Evolutionary conservation across 768 basidiomycete genomes (phyloP), one percentile per base, ranked within the genome.

Genomic region (Auriscalpium vulgare): DNA sequence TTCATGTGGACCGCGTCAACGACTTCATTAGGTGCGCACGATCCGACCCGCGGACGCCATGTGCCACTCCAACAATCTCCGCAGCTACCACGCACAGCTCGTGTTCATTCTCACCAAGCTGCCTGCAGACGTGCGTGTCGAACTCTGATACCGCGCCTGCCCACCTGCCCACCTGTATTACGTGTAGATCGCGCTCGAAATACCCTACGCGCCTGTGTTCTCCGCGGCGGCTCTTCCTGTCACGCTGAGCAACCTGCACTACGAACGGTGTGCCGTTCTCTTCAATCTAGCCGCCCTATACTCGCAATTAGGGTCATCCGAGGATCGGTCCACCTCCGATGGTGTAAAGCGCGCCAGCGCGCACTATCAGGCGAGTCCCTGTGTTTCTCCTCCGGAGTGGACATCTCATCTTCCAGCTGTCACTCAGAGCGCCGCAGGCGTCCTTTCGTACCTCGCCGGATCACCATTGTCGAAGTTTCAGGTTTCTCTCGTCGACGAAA

Each of bases 41-140:
- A 58, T 37, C 35, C 19, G 11, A 43, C 16, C 13, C 14, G 37
- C 55, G 11, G 40, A 54, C 57, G 57, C 35, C 34, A 29, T 37
- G 47, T 55, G 37, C 55, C 35, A 21, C 37, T 34, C 29, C 35
- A 58, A 62, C 54, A 59, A 50, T 46, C 54, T 45, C 59, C 45
- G 46, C 61, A 97, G 95, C 47, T 98, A 98, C 67, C 89, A 97
- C 62, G 89, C 92, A 4, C 95, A 95, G 66, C 81, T 97, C 38
- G 75, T 84, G 0, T 93, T 87, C 58, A 80, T 94, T 36, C 70
- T 90, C 59, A 83, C 85, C 11, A 97, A 97, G 67, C 74, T 98
- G 8, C 95, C 95, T 2, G 71, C 78, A 8, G 84, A 95, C 69
- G 95, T 81, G 40, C 35, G 75, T 84, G 55, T 65, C 72, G 67